Evolutionary conservation across 2,329 filamentous ascomycete species (phyloP).

Genomic region (Dryadomyces quercus-mongolicae): DNA sequence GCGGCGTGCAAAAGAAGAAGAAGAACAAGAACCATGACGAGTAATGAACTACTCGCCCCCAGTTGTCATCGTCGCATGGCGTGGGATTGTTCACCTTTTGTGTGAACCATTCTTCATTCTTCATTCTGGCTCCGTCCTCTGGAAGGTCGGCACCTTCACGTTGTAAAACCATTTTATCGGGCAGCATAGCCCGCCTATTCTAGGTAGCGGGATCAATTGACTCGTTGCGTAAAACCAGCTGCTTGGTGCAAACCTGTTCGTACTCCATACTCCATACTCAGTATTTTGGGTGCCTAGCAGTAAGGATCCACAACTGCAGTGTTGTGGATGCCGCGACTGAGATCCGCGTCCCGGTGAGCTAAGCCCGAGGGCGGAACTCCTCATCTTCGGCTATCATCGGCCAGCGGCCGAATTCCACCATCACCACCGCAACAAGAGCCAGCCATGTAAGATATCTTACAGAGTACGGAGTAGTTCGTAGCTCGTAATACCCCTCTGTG

Average conservation of each 20-base stretch:
- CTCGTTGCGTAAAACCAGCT: background rate
- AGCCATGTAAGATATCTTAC: background rate
- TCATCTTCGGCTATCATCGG: conserved; percentile 9
- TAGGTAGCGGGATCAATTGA: conserved; percentile 7
- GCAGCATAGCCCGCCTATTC: background rate
- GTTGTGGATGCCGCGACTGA: too few species aligned
- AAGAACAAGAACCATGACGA: conserved; percentile 37
- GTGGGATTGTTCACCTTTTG: background rate
- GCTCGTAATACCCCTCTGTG: background rate
- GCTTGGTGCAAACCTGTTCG: background rate
- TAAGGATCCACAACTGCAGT: background rate
- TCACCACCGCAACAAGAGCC: background rate
- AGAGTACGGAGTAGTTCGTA: background rate
- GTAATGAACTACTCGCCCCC: conserved; percentile 15
- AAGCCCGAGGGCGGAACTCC: conserved; percentile 3
- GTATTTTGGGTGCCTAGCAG: too few species aligned
- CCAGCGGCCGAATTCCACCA: background rate
- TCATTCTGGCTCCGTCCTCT: conserved; percentile 1
- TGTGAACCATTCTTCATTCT: background rate
- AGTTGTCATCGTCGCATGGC: background rate
- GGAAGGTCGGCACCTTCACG: conserved; percentile 1
- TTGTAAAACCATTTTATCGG: background rate
- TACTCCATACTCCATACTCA: too few species aligned
- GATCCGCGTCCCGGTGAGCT: too few species aligned
- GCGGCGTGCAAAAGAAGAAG: conserved; percentile 40